A percentile compares a stretch with the other conserved stretches of the same genome.
Conservation (phyloP, 2,329 filamentous ascomycete species). For the Ophiocordyceps australis region DNA sequence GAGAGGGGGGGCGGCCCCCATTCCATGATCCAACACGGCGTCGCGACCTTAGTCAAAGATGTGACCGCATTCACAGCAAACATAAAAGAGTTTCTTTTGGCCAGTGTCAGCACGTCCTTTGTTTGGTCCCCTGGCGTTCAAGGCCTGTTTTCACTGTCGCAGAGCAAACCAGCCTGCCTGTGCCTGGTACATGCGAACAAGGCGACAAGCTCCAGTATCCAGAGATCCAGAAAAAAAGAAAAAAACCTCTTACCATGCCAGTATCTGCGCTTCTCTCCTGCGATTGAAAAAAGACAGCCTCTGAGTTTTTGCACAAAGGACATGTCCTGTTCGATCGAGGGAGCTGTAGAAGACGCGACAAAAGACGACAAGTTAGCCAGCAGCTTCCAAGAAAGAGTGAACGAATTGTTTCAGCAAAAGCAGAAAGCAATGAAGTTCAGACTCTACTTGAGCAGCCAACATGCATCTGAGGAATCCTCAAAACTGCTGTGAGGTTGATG, state of each 20-base stretch:
- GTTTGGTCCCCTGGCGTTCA: too few species aligned
- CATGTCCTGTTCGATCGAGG: conserved; percentile 77
- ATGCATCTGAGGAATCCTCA: too few species aligned
- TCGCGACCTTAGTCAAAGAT: conserved; percentile 56
- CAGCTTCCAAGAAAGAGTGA: conserved; percentile 11
- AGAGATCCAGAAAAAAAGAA: too few species aligned
- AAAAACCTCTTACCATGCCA: conserved; percentile 62
- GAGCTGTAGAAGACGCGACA: conserved; percentile 44
- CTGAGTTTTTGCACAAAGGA: conserved; percentile 66
- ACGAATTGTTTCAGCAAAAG: conserved; percentile 8
- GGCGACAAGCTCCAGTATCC: too few species aligned
- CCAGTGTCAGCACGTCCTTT: too few species aligned
- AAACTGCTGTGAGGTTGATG: too few species aligned
- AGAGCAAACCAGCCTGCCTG: too few species aligned
- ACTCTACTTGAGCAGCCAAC: neutral
- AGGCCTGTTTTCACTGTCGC: too few species aligned
- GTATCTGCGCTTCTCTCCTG: conserved; percentile 94
- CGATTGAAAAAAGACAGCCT: conserved; percentile 97
- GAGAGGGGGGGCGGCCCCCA: too few species aligned
- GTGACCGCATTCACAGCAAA: conserved; percentile 85
- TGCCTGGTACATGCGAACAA: too few species aligned
- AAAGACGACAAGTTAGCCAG: conserved; percentile 24
- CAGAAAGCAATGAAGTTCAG: neutral
- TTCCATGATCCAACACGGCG: too few species aligned
- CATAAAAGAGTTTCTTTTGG: conserved; percentile 73